Evolutionary conservation across 1,284 basidiomycete species (phyloP).

Genomic region (Pseudozyma tsukubaensis): DNA sequence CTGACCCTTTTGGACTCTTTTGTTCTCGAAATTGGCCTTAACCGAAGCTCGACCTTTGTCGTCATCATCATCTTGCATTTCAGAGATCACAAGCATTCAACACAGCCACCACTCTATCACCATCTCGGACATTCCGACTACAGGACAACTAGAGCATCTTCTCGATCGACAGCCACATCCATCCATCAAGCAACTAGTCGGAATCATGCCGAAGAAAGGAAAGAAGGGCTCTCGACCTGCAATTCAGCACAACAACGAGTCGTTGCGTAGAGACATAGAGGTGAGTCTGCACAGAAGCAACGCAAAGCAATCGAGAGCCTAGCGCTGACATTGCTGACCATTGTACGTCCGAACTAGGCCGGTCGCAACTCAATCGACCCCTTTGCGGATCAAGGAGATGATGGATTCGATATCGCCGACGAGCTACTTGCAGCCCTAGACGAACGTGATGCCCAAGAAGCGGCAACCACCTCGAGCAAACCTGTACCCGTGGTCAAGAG

Average conservation of each 20-base stretch:
- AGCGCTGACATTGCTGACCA: neutral
- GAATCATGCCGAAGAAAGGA: constrained; percentile 43
- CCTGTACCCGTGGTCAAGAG: neutral
- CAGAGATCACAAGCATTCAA: neutral
- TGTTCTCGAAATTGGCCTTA: too few species aligned
- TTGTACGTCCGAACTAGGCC: too few species aligned
- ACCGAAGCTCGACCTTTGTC: too few species aligned
- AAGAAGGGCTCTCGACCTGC: constrained; percentile 34
- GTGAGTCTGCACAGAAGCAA: constrained; percentile 12
- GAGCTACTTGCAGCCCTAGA: constrained; percentile 58
- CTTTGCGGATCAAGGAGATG: constrained; percentile 31
- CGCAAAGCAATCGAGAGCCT: constrained; percentile 2
- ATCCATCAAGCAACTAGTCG: neutral
- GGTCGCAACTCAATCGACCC: constrained; percentile 14
- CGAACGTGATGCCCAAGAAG: constrained; percentile 47
- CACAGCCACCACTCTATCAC: neutral
- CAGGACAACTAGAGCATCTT: neutral
- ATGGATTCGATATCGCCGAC: constrained; percentile 57
- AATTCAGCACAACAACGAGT: constrained; percentile 20
- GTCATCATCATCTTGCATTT: too few species aligned
- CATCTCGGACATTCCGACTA: neutral
- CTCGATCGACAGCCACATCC: neutral
- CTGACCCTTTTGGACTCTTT: too few species aligned
- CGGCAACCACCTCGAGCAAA: neutral
- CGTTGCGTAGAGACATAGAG: constrained; percentile 35